Evolutionary conservation across 805 yeast species (phyloP).

Genomic region (Ogataea kodamae): DNA sequence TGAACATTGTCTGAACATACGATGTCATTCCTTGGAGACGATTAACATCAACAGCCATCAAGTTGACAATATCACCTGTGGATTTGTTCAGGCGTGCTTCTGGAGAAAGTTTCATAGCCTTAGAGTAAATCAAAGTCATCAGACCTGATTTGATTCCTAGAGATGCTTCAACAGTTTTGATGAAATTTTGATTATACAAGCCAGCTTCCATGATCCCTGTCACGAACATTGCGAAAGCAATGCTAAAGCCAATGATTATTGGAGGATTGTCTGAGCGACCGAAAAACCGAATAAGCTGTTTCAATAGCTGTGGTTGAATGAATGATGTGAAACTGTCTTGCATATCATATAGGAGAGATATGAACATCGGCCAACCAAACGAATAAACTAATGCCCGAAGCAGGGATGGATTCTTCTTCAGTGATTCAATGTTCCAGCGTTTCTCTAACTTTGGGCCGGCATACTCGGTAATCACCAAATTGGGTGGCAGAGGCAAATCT

Average conservation of each 20-base stretch:
- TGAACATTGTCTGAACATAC: constrained; percentile 50
- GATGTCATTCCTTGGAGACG: constrained; percentile 59
- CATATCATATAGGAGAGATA: constrained; percentile 37
- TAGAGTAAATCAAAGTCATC: constrained; percentile 64
- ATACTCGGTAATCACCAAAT: constrained; percentile 33
- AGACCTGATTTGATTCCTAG: constrained; percentile 63
- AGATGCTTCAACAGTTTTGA: constrained; percentile 56
- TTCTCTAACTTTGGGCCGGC: constrained; percentile 30
- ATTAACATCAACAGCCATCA: constrained; percentile 72
- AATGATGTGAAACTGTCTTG: constrained; percentile 38
- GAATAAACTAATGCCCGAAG: constrained; percentile 36
- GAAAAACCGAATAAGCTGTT: constrained; percentile 47
- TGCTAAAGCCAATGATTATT: constrained; percentile 54
- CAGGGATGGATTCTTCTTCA: constrained; percentile 29
- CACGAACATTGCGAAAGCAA: constrained; percentile 61
- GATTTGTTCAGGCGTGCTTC: constrained; percentile 57
- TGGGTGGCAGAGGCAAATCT: constrained; percentile 42
- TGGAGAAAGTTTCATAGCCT: constrained; percentile 64
- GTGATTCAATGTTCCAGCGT: constrained; percentile 35
- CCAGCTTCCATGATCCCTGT: constrained; percentile 59
- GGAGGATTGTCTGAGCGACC: constrained; percentile 36
- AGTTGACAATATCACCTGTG: constrained; percentile 77
- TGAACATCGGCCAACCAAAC: constrained; percentile 36
- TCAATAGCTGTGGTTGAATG: constrained; percentile 56
- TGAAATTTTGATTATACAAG: constrained; percentile 65